Percentiles rank a stretch among this genome's conserved stretches.
Conservation (phyloP, 106 monocot species). For the Dioscorea zingiberensis region DNA sequence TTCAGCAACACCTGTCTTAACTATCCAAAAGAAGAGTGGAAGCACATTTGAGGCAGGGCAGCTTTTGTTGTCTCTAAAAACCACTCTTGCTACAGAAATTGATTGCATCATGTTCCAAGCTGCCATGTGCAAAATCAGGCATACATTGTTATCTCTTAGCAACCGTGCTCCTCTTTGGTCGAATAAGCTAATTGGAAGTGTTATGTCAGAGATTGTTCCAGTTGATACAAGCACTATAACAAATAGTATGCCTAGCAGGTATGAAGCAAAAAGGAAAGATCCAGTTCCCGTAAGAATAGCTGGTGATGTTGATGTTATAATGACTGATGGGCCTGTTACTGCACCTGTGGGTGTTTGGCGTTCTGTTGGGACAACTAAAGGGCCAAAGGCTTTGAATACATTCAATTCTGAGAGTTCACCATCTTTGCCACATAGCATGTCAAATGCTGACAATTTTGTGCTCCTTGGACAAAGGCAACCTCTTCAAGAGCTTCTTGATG, state of each 20-base stretch:
- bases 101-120: conserved; percentile 91
- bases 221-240: conserved; percentile 20
- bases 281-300: conserved; percentile 65
- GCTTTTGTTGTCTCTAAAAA: conserved; percentile 49
- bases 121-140: conserved; percentile 81
- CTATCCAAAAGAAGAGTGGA: conserved; percentile 39
- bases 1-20: conserved; percentile 21
- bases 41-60: conserved; percentile 39
- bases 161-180: conserved; percentile 26
- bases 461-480: conserved; percentile 38
- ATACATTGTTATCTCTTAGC: conserved; percentile 52
- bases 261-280: conserved; percentile 63
- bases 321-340: conserved; percentile 38
- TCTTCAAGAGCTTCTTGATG: conserved; percentile 81
- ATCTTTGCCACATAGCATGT: conserved; percentile 28
- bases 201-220: conserved; percentile 22
- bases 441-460: conserved; percentile 33
- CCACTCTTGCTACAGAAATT: conserved; percentile 70
- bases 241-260: conserved; percentile 30
- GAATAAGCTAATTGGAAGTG: conserved; percentile 27
- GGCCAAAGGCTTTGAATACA: conserved; percentile 29
- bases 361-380: conserved; percentile 62
- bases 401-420: conserved; percentile 30
- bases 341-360: conserved; percentile 89
- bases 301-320: conserved; percentile 56